Percentiles rank a stretch among this genome's conserved stretches.
These are phyloP conservation scores for Golubevia pallescens DNA, from an alignment of 1,284 basidiomycete species.

Conservation along the genomic window DNA sequence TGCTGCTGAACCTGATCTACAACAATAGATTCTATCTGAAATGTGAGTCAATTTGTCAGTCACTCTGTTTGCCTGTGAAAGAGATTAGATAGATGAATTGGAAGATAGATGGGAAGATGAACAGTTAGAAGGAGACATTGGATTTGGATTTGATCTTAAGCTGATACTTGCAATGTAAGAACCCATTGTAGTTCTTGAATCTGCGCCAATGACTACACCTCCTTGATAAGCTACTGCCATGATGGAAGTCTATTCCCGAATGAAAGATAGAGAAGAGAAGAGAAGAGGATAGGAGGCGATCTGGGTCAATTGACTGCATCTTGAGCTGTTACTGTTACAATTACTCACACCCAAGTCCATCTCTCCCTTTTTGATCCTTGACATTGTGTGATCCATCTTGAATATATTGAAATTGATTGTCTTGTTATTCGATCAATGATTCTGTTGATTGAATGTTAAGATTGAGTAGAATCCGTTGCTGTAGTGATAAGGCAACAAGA, in stretches of 20 bases:
- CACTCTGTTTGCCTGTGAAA: constrained; percentile 50
- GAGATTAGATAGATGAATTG: not conserved
- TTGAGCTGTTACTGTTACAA: not conserved
- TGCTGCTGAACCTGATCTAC: constrained; percentile 61
- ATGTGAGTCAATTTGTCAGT: constrained; percentile 64
- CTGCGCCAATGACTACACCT: constrained; percentile 60
- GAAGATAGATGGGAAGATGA: not conserved
- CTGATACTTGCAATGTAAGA: constrained; percentile 40
- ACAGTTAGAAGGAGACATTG: not conserved
- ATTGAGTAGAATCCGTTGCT: too few relatives aligned
- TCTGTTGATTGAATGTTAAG: too few relatives aligned
- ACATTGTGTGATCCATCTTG: constrained; percentile 28
- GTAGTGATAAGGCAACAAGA: too few relatives aligned
- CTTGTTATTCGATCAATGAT: too few relatives aligned
- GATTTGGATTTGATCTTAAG: not conserved
- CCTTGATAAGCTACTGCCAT: constrained; percentile 62
- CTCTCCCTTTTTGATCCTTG: constrained; percentile 57
- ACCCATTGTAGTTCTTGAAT: constrained; percentile 61
- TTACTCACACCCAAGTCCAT: constrained; percentile 56
- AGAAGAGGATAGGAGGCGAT: not conserved
- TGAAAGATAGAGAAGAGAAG: not conserved
- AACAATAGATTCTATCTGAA: constrained; percentile 64
- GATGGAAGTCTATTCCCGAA: constrained; percentile 47
- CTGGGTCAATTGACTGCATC: not conserved
- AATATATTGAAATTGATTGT: not conserved